phyloP scores from a whole-genome alignment of 768 basidiomycete genomes.

The Russula foetens region DNA sequence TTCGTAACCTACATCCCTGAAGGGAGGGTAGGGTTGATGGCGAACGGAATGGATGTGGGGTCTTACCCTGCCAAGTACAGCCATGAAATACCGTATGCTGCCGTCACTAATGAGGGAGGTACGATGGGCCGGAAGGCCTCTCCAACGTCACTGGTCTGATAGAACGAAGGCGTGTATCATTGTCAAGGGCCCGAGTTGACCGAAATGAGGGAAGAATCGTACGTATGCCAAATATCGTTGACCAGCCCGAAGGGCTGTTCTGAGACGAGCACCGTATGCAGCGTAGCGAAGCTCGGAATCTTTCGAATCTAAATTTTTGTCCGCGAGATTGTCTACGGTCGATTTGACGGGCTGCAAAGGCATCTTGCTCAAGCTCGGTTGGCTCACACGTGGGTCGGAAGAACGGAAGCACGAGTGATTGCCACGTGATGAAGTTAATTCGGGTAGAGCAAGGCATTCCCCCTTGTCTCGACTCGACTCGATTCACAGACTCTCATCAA shows the following conservation, averaged over 20 bases:
- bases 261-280: slow-evolving; percentile 70
- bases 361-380: too few species aligned
- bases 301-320: slow-evolving; percentile 53
- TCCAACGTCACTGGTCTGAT: slow-evolving; percentile 71
- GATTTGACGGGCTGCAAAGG: slow-evolving; percentile 32
- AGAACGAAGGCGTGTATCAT: slow-evolving; percentile 12
- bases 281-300: slow-evolving; percentile 64
- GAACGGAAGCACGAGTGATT: not conserved
- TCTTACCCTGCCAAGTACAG: slow-evolving; percentile 59
- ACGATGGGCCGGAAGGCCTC: slow-evolving; percentile 80
- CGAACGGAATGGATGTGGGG: not conserved
- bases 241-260: slow-evolving; percentile 64
- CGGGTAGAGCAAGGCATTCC: not conserved
- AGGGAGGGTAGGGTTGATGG: not conserved
- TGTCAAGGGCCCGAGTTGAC: slow-evolving; percentile 10
- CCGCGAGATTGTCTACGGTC: slow-evolving; percentile 50
- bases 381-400: too few species aligned
- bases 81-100: slow-evolving; percentile 79
- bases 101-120: slow-evolving; percentile 59
- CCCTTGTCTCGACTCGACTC: slow-evolving; percentile 4
- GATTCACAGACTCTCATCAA: slow-evolving; percentile 13
- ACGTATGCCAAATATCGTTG: slow-evolving; percentile 75
- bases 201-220: slow-evolving; percentile 19
- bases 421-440: slow-evolving; percentile 3
- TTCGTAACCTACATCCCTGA: slow-evolving; percentile 69